Base-by-base conservation (phyloP, 106 monocot genomes). In the Dactylorhiza incarnata region DNA sequence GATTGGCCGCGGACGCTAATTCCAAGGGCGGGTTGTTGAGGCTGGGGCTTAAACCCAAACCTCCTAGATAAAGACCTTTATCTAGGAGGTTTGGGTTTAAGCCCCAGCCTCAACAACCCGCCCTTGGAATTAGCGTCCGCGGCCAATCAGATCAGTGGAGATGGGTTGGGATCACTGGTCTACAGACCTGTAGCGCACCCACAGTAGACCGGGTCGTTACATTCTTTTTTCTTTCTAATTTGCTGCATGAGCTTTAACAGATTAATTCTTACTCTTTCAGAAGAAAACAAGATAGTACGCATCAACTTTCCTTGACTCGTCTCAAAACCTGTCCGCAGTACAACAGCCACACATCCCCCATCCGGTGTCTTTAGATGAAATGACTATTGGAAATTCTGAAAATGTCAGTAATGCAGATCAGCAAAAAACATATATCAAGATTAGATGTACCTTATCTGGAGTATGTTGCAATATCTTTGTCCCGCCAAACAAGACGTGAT, bases 231-330 rank as follows among this genome's bases (percentile, higher is more conserved):
- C 59, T 17, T 19, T 44, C 22, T 72, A 20, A 13, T 23, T 48
- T 20, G 72, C 4, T 46, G 66, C 9, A 5, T 72, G 49, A 49
- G 16, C 72, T 11, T 70, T 10, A 49, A 72, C 29, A n/a, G 71
- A 37, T 76, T 48, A 46, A 16, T 5, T 68, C 74, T 70, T 78
- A 99, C 99, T 79, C 99, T 94, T 72, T 99, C 99, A 74, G 99
- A 92, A 45, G 99, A 99, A 81, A 94, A 99, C 82, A 99, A 85
- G 75, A 99, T 99, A 26, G 99, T 99, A 59, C 99, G 73, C 99
- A 99, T 94, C 74, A 99, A 77, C 82, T 99, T 99, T 51, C 99
- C 99, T 82, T 99, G 99, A 74, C 94, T 99, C 45, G 99, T 99
- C 75, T 99, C 84, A 77, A 99, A 99, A 81, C 99, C 99, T 4